Evolutionary conservation across 2,329 filamentous ascomycete genomes (phyloP).

Genomic region (Neofusicoccum laricinum): DNA sequence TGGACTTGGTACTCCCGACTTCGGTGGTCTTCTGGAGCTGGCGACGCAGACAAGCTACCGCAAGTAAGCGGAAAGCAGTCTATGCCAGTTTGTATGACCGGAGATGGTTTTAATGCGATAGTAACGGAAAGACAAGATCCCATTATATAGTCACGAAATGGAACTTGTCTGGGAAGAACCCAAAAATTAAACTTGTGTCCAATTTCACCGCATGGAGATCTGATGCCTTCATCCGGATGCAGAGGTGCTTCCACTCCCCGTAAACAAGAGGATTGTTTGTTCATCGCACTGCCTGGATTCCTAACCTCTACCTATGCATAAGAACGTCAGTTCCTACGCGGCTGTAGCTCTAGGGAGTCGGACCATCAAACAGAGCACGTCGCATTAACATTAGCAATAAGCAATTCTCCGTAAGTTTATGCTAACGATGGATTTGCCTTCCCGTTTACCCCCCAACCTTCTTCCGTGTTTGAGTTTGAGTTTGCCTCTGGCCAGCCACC

Average conservation of each 20-base stretch:
- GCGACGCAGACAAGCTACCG: conserved; percentile 3
- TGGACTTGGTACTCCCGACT: conserved; percentile 39
- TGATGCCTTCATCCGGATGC: too few species aligned
- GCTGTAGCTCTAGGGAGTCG: too few species aligned
- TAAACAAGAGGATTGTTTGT: too few species aligned
- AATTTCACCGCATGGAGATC: too few species aligned
- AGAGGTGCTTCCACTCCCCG: too few species aligned
- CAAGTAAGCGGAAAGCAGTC: background rate
- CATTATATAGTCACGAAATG: background rate
- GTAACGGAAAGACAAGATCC: background rate
- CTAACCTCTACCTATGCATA: too few species aligned
- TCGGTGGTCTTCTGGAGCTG: conserved; percentile 32
- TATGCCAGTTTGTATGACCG: background rate
- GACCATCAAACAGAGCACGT: background rate
- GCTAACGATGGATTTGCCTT: background rate
- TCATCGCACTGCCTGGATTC: too few species aligned
- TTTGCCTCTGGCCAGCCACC: background rate
- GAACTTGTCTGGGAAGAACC: background rate
- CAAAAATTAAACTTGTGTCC: too few species aligned
- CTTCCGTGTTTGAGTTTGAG: background rate
- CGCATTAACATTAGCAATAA: background rate
- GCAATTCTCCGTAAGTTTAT: background rate
- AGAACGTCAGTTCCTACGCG: too few species aligned
- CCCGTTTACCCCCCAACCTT: background rate
- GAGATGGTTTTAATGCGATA: background rate